These are phyloP conservation scores for Cordyceps militaris DNA, from an alignment of 2,329 filamentous ascomycete genomes.

Conservation along the genomic window DNA sequence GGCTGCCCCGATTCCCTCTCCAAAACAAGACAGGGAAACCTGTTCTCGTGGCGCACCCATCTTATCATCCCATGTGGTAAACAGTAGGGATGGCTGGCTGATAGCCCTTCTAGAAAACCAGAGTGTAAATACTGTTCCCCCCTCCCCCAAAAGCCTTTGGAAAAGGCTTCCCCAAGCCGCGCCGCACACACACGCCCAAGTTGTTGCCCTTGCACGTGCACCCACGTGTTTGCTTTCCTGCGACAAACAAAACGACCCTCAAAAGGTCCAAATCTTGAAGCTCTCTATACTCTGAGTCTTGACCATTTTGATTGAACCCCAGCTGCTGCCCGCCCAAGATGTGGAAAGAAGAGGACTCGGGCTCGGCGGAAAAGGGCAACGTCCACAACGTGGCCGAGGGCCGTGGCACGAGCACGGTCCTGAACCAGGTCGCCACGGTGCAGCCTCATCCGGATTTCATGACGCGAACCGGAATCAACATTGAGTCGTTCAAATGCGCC, in stretches of 20 bases:
- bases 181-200: background rate
- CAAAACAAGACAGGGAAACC: background rate
- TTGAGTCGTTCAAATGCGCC: constrained; percentile 32
- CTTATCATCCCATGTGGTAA: background rate
- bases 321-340: background rate
- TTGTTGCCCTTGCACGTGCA: background rate
- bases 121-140: constrained; percentile 3
- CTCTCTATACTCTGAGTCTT: background rate
- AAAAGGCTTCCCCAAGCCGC: background rate
- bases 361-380: constrained; percentile 2
- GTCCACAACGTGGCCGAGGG: background rate
- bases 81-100: background rate
- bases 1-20: constrained; percentile 6
- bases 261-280: background rate
- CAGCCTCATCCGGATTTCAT: constrained; percentile 20
- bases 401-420: background rate
- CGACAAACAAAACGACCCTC: constrained; percentile 3
- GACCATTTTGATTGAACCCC: background rate
- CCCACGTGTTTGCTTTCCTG: constrained; percentile 8
- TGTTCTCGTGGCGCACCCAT: constrained; percentile 7
- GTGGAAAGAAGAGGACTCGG: constrained; percentile 10
- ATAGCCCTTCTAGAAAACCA: constrained; percentile 2
- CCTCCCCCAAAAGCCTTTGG: background rate
- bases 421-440: constrained; percentile 3
- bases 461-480: constrained; percentile 32